Percentiles rank a stretch among this genome's conserved stretches.
Conservation (phyloP, 2,329 filamentous ascomycete genomes). For the Talaromyces pinophilus region DNA sequence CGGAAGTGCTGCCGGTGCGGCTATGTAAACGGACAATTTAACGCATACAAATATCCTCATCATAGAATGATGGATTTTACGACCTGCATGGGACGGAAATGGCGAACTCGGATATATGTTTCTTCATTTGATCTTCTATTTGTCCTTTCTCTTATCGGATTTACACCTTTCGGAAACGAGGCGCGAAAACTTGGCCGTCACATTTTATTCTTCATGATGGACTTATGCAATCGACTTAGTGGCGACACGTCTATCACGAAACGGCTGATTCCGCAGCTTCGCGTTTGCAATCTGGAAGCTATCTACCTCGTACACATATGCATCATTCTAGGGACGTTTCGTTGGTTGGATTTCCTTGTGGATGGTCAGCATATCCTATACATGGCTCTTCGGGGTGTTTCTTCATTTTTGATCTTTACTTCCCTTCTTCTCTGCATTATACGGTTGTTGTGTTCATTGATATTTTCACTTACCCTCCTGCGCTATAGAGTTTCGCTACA, state of each 20-base stretch:
- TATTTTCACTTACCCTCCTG: constrained; percentile 33
- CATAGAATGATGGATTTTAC: constrained; percentile 37
- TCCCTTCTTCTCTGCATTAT: constrained; percentile 29
- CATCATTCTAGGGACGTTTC: constrained; percentile 33
- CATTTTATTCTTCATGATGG: background rate
- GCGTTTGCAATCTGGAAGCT: constrained; percentile 8
- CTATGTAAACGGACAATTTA: constrained; percentile 35
- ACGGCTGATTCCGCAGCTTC: background rate
- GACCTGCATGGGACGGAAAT: constrained; percentile 46
- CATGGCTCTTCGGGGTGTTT: constrained; percentile 16
- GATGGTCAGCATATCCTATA: constrained; percentile 36
- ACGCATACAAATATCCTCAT: constrained; percentile 39
- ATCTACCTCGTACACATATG: constrained; percentile 15
- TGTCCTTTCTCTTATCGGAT: constrained; percentile 17
- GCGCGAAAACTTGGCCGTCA: background rate
- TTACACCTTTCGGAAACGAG: background rate
- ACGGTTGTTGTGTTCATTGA: constrained; percentile 26
- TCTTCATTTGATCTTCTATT: constrained; percentile 29
- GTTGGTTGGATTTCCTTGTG: constrained; percentile 35
- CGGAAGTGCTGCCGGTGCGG: constrained; percentile 38
- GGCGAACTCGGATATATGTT: constrained; percentile 40
- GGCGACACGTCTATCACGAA: background rate
- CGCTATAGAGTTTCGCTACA: constrained; percentile 42
- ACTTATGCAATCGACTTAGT: background rate
- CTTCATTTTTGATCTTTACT: constrained; percentile 4